Conservation (phyloP, 306 rosid species). For the Hippophae gyantsensis region DNA sequence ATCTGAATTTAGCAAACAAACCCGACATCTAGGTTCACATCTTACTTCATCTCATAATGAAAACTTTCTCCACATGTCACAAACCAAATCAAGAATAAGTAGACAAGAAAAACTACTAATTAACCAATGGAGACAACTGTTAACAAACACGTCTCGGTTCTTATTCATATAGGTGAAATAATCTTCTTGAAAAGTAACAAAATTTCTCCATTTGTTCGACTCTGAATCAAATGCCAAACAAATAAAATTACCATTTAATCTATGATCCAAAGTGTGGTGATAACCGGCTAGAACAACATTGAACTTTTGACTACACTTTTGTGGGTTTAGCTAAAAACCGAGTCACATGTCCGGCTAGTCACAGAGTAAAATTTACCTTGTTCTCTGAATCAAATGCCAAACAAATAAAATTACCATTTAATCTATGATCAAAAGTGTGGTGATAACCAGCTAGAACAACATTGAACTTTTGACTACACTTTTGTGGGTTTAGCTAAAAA, state of each 20-base stretch:
- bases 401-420: slow-evolving; percentile 67
- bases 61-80: slow-evolving; percentile 46
- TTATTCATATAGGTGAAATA: slow-evolving; percentile 74
- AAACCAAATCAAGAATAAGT: slow-evolving; percentile 43
- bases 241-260: slow-evolving; percentile 65
- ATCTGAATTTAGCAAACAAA: slow-evolving; percentile 56
- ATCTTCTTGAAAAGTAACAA: slow-evolving; percentile 50
- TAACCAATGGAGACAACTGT: slow-evolving; percentile 65
- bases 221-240: slow-evolving; percentile 70
- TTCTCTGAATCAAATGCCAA: slow-evolving; percentile 73
- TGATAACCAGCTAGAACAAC: slow-evolving; percentile 62
- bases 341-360: no score
- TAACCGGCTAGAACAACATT: slow-evolving; percentile 60
- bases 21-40: slow-evolving; percentile 40
- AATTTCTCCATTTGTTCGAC: slow-evolving; percentile 72
- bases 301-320: slow-evolving; percentile 31
- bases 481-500: no score
- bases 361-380: no score
- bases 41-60: slow-evolving; percentile 39
- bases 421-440: slow-evolving; percentile 66
- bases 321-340: no score
- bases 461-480: slow-evolving; percentile 35
- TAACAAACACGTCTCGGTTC: slow-evolving; percentile 67
- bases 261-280: slow-evolving; percentile 68
- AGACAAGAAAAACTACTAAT: slow-evolving; percentile 42